Evolutionary conservation across 768 basidiomycete genomes (phyloP), one percentile per base, ranked within the genome.

Genomic region (Serendipita sp.): DNA sequence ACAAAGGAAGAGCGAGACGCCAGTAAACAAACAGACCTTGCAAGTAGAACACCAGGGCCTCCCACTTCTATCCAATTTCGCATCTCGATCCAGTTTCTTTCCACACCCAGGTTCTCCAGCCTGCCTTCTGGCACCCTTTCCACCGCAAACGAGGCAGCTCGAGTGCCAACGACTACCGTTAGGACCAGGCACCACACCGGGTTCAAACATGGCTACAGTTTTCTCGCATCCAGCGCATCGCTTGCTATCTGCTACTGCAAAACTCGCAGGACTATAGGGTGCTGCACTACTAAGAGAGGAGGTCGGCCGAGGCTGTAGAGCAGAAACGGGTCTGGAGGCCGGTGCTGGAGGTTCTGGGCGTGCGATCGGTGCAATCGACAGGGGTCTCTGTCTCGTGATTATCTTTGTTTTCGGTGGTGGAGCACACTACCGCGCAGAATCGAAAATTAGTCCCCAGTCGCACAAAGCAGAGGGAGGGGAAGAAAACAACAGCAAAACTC

Each of bases 1-100:
- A 9, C 34, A 26, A 11, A 17, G 33, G 45, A 48, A 31, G 60
- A 26, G 1, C 22, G 42, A 61, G 62, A 34, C 34, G 14, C 34
- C n/a, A n/a, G n/a, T n/a, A n/a, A n/a, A n/a, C n/a, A n/a, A 38
- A 74, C 82, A 74, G 66, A 90, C 89, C 69, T 83, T 74, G 71
- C 90, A 92, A 72, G 90, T 88, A 67, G 88, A 78, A 72, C 90
- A 92, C 86, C 88, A 91, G 30, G 90, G 81, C 13, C 80, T 79
- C 0, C 85, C 85, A 41, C 84, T 80, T 9, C 72, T 74, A 68
- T 85, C 87, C 33, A 75, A 78, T 72, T 86, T 90, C 13, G 90
- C 90, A 26, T 83, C 88, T 66, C 87, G 88, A 69, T 92, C 90
- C 14, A 91, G 72, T 66, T 78, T 82, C 75, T 92, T 92, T 9